Conservation (phyloP, 129 eudicot species). For the Centaurea solstitialis region DNA sequence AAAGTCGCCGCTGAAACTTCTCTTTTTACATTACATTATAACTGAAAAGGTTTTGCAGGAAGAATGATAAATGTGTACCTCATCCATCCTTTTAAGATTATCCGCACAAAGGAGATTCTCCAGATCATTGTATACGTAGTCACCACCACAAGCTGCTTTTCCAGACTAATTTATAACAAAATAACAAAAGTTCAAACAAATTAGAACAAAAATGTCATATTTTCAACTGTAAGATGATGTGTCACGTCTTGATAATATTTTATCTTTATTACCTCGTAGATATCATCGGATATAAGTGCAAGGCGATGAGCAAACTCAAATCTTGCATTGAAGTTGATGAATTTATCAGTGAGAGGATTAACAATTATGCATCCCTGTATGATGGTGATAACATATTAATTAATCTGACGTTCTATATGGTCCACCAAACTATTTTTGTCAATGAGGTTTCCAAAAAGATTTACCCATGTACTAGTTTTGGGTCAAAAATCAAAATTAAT, state of each 20-base stretch:
- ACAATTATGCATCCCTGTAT: slow-evolving; percentile 25
- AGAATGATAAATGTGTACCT: slow-evolving; percentile 9
- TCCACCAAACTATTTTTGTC: not conserved
- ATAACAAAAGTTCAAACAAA: not conserved
- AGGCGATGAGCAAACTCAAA: slow-evolving; percentile 23
- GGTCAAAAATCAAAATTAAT: not conserved
- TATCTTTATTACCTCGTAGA: slow-evolving; percentile 20
- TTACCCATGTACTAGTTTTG: not conserved
- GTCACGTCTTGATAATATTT: not conserved
- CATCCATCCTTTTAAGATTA: slow-evolving; percentile 8
- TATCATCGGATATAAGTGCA: slow-evolving; percentile 34
- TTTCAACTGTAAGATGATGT: no score
- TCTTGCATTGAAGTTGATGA: slow-evolving; percentile 17
- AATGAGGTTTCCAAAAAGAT: not conserved
- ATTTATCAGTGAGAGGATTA: slow-evolving; percentile 25
- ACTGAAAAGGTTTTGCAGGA: not conserved
- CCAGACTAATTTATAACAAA: slow-evolving; percentile 23
- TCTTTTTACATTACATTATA: no score
- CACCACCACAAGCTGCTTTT: slow-evolving; percentile 16
- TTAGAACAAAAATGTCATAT: not conserved
- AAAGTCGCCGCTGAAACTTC: no score
- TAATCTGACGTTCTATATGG: not conserved
- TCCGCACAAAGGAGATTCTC: slow-evolving; percentile 12
- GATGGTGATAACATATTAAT: not conserved
- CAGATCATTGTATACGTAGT: slow-evolving; percentile 17